phyloP scores from a whole-genome alignment of 2,329 filamentous ascomycete species.

The Ilyonectria robusta region DNA sequence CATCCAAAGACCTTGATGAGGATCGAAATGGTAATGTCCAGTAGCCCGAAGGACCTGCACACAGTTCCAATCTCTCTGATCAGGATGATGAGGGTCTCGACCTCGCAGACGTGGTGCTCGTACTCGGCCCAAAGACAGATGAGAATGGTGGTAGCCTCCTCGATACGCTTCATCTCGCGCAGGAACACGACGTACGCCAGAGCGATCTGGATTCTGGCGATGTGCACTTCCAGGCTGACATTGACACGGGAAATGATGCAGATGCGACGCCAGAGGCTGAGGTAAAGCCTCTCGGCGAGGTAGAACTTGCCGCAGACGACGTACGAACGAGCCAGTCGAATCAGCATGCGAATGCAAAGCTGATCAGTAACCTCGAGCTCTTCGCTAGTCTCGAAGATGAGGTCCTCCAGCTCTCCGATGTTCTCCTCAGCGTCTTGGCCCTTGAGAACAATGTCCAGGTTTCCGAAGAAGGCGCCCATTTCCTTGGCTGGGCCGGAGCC shows the following conservation, averaged over 20 bases:
- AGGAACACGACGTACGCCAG: conserved; percentile 56
- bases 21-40: conserved; percentile 52
- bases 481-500: conserved; percentile 48
- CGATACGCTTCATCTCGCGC: conserved; percentile 47
- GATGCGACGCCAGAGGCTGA: conserved; percentile 57
- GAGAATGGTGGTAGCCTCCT: conserved; percentile 57
- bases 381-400: conserved; percentile 55
- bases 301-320: conserved; percentile 50
- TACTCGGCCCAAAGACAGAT: conserved; percentile 59
- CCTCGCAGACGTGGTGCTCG: conserved; percentile 52
- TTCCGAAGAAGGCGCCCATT: conserved; percentile 51
- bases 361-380: conserved; percentile 52
- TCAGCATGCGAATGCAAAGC: conserved; percentile 52
- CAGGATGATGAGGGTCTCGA: conserved; percentile 51
- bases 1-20: conserved; percentile 56
- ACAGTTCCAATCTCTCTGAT: conserved; percentile 54
- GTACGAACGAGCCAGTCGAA: conserved; percentile 54
- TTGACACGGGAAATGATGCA: conserved; percentile 51
- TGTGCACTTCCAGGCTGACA: conserved; percentile 51
- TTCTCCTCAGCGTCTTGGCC: conserved; percentile 43
- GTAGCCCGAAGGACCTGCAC: conserved; percentile 53
- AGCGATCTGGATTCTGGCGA: conserved; percentile 56
- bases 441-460: conserved; percentile 53
- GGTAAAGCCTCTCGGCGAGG: conserved; percentile 56
- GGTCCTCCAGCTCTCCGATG: conserved; percentile 50